phyloP scores from a whole-genome alignment of 139 green algal genomes.

The Coelastrella sp. region DNA sequence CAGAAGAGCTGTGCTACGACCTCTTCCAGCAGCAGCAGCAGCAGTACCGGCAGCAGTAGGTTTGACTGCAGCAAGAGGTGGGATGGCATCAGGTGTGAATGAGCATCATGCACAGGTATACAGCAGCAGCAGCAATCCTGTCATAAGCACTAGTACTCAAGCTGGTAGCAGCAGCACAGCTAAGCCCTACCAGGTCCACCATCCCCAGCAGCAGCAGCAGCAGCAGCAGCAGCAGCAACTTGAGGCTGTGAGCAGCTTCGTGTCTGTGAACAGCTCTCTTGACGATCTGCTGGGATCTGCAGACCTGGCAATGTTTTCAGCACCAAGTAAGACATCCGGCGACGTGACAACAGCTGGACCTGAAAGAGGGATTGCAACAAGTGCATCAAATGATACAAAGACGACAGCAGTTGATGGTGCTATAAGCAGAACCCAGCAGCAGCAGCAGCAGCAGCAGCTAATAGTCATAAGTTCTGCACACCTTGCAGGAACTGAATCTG shows the following conservation, averaged over 20 bases:
- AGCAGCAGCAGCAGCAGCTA: background rate
- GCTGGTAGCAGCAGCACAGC: too few relatives aligned
- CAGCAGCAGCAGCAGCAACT: background rate
- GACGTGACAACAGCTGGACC: background rate
- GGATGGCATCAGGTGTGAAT: too few relatives aligned
- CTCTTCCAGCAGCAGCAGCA: background rate
- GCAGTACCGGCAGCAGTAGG: background rate
- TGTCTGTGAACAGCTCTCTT: background rate
- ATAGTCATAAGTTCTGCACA: background rate
- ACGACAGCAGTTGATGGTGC: background rate
- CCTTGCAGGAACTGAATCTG: constrained; percentile 5
- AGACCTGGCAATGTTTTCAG: background rate
- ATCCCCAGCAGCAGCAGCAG: background rate
- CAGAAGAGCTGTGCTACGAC: background rate
- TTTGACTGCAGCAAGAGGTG: too few relatives aligned
- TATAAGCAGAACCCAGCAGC: background rate
- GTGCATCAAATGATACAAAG: background rate
- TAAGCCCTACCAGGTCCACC: too few relatives aligned
- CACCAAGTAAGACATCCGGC: background rate
- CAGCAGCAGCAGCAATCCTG: too few relatives aligned
- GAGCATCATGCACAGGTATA: too few relatives aligned
- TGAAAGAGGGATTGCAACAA: background rate
- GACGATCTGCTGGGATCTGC: background rate
- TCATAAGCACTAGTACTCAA: too few relatives aligned
- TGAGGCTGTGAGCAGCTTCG: background rate